phyloP scores from a whole-genome alignment of 2,329 filamentous ascomycete species.

The Nannizziopsis arthrosporioides region DNA sequence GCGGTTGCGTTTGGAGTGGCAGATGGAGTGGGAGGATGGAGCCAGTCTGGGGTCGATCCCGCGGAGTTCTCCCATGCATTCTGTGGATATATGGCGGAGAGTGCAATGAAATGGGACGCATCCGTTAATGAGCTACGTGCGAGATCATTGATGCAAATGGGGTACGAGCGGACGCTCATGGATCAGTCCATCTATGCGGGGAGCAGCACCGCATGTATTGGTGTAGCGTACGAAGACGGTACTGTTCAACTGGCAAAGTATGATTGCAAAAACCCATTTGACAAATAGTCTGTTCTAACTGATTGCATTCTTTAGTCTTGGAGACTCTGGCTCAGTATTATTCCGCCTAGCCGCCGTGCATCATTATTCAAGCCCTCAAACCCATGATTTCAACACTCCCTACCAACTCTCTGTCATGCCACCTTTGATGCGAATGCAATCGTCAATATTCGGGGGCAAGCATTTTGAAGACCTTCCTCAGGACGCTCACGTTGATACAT shows the following conservation, averaged over 20 bases:
- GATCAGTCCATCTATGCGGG: slow-evolving; percentile 67
- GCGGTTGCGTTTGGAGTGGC: slow-evolving; percentile 73
- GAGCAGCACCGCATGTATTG: slow-evolving; percentile 87
- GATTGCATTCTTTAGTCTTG: slow-evolving; percentile 44
- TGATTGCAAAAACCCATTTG: slow-evolving; percentile 10
- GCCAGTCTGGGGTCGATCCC: slow-evolving; percentile 81
- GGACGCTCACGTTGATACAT: slow-evolving; percentile 68
- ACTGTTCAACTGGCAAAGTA: slow-evolving; percentile 74
- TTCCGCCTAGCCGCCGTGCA: slow-evolving; percentile 77
- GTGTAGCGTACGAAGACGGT: slow-evolving; percentile 60
- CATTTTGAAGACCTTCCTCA: slow-evolving; percentile 72
- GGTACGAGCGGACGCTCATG: slow-evolving; percentile 68
- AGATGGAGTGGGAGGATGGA: slow-evolving; percentile 93
- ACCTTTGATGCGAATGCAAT: slow-evolving; percentile 62
- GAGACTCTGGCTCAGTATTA: slow-evolving; percentile 87
- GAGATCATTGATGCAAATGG: slow-evolving; percentile 62
- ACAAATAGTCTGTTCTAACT: slow-evolving; percentile 1
- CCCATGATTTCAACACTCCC: slow-evolving; percentile 94
- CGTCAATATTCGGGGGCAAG: slow-evolving; percentile 69
- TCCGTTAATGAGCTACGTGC: slow-evolving; percentile 41
- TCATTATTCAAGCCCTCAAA: slow-evolving; percentile 72
- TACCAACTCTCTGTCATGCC: slow-evolving; percentile 88
- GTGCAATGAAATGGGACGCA: slow-evolving; percentile 49
- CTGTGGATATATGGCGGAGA: slow-evolving; percentile 82
- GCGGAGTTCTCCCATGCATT: slow-evolving; percentile 90